phyloP scores from a whole-genome alignment of 2,329 filamentous ascomycete genomes.

The Fusarium chlamydosporum region DNA sequence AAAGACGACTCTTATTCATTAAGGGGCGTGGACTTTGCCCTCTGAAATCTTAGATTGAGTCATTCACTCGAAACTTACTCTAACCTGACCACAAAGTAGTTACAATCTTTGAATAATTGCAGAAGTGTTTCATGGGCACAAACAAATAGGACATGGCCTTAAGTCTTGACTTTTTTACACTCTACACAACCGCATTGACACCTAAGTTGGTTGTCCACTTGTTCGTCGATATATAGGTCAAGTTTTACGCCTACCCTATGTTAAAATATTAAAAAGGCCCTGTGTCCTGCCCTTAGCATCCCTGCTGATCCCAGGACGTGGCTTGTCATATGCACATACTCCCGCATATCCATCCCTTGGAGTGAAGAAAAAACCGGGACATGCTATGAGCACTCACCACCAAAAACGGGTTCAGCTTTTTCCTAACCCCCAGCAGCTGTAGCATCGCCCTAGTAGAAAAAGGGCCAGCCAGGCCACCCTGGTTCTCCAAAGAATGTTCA shows the following conservation, averaged over 20 bases:
- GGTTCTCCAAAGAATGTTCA: constrained; percentile 30
- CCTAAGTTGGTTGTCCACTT: background rate
- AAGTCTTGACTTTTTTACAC: background rate
- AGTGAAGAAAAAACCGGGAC: constrained; percentile 4
- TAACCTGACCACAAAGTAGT: too few species aligned
- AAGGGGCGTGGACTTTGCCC: too few species aligned
- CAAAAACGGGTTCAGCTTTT: background rate
- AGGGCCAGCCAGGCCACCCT: constrained; percentile 21
- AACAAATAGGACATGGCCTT: background rate
- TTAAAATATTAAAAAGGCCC: background rate
- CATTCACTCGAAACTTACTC: too few species aligned
- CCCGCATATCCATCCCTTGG: constrained; percentile 18
- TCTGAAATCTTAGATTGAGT: too few species aligned
- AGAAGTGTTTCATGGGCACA: background rate
- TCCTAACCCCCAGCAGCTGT: constrained; percentile 1
- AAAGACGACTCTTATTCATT: too few species aligned
- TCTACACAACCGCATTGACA: background rate
- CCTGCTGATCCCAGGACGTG: constrained; percentile 9
- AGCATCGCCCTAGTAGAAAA: constrained; percentile 27
- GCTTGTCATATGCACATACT: constrained; percentile 43
- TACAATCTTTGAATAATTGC: background rate
- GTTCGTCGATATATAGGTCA: background rate
- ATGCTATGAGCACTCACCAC: background rate
- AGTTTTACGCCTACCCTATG: constrained; percentile 22
- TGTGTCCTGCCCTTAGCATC: too few species aligned